These are phyloP conservation scores for Trametes cubensis DNA, from an alignment of 768 basidiomycete genomes.

Conservation along the genomic window DNA sequence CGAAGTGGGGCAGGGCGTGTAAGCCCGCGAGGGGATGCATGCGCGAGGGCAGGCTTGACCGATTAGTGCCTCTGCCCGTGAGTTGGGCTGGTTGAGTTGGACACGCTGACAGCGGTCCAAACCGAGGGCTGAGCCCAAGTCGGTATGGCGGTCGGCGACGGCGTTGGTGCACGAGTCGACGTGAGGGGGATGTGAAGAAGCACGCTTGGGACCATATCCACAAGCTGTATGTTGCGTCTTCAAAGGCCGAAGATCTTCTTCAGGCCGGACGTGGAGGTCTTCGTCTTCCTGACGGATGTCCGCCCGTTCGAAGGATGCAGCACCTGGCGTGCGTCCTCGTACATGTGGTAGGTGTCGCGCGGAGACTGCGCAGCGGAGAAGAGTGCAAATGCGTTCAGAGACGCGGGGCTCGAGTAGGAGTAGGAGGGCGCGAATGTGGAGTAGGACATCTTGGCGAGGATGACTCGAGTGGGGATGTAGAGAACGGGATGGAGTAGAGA, in stretches of 20 bases:
- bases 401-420: constrained; percentile 22
- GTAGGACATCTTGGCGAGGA: constrained; percentile 22
- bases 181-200: neutral
- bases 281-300: constrained; percentile 14
- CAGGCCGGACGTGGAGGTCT: constrained; percentile 18
- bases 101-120: too few relatives aligned
- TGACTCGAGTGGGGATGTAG: neutral
- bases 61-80: too few relatives aligned
- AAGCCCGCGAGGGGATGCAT: too few relatives aligned
- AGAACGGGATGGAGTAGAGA: constrained; percentile 1
- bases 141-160: constrained; percentile 15
- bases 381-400: constrained; percentile 26
- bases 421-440: constrained; percentile 17
- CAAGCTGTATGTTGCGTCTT: neutral
- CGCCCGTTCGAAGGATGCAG: constrained; percentile 25
- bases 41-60: too few relatives aligned
- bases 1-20: too few relatives aligned
- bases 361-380: constrained; percentile 25
- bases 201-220: neutral
- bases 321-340: constrained; percentile 28
- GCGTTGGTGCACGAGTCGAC: constrained; percentile 25
- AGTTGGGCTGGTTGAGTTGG: too few relatives aligned
- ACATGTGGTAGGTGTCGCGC: constrained; percentile 26
- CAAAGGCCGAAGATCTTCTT: constrained; percentile 30
- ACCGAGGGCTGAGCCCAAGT: too few relatives aligned